Evolutionary conservation across 1,139 yeast genomes (phyloP).

Genomic region (Suhomyces atakaporum): DNA sequence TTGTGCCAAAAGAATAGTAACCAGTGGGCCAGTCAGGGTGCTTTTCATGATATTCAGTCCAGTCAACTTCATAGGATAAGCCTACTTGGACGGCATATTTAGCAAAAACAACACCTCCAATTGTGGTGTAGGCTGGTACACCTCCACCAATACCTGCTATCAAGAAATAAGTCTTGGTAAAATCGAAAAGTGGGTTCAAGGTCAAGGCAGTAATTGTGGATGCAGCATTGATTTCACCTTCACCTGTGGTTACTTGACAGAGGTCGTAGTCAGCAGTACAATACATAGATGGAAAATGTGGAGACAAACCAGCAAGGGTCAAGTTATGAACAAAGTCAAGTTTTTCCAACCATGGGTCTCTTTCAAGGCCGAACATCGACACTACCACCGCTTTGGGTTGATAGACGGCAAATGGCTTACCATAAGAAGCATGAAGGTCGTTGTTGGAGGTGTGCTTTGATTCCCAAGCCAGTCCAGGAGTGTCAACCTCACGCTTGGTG

Average conservation of each 20-base stretch:
- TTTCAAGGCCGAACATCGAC: conserved; percentile 59
- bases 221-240: conserved; percentile 72
- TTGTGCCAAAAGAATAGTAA: conserved; percentile 58
- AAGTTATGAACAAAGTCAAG: conserved; percentile 42
- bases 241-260: conserved; percentile 68
- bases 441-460: conserved; percentile 18
- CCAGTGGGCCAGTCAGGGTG: conserved; percentile 62
- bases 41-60: conserved; percentile 47
- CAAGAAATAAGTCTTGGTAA: conserved; percentile 60
- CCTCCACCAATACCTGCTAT: conserved; percentile 72
- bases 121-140: conserved; percentile 48
- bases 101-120: conserved; percentile 63
- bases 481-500: conserved; percentile 23
- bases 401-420: conserved; percentile 40
- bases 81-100: conserved; percentile 65
- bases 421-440: conserved; percentile 28
- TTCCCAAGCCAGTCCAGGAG: conserved; percentile 19
- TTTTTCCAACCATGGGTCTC: conserved; percentile 54
- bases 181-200: conserved; percentile 57
- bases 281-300: conserved; percentile 56
- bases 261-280: conserved; percentile 55
- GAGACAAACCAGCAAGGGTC: conserved; percentile 66
- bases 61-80: conserved; percentile 56
- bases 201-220: conserved; percentile 56
- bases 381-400: conserved; percentile 58